A percentile compares a stretch with the other conserved stretches of the same genome.
phyloP scores from a whole-genome alignment of 2,329 filamentous ascomycete species.

The Fusarium sp. region DNA sequence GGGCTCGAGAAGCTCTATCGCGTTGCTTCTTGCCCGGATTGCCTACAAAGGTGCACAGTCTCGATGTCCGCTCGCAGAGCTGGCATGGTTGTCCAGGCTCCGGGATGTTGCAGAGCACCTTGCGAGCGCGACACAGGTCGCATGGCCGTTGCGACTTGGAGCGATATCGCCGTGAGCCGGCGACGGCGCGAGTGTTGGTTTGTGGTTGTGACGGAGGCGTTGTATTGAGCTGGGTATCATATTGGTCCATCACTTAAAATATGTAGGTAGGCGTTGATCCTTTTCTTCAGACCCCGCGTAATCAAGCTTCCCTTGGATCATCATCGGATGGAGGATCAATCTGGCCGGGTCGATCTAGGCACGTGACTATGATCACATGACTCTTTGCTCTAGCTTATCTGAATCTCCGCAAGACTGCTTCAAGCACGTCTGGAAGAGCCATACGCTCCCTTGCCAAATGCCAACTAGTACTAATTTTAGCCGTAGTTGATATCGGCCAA shows the following conservation, averaged over 20 bases:
- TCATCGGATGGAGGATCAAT: neutral
- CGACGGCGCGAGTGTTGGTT: neutral
- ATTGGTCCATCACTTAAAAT: neutral
- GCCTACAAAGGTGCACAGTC: slow-evolving; percentile 39
- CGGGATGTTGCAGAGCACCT: slow-evolving; percentile 44
- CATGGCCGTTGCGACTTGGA: slow-evolving; percentile 39
- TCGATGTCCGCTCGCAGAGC: slow-evolving; percentile 38
- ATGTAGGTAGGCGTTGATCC: neutral
- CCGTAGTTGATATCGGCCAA: neutral
- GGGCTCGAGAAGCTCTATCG: neutral
- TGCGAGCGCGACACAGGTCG: slow-evolving; percentile 39
- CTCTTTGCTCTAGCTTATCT: neutral
- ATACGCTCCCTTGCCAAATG: too few species aligned
- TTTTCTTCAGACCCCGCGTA: neutral
- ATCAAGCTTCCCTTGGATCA: neutral
- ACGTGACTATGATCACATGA: neutral
- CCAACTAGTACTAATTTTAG: too few species aligned
- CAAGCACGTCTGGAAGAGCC: too few species aligned
- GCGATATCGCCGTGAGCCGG: slow-evolving; percentile 27
- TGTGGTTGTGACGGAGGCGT: neutral
- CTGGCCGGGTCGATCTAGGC: neutral
- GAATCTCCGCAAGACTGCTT: neutral
- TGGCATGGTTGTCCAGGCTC: slow-evolving; percentile 42
- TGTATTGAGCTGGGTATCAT: neutral
- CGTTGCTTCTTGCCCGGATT: slow-evolving; percentile 30